Percentiles rank a stretch among this genome's conserved stretches.
Conservation (phyloP, 176 grass and related monocot genomes). For the Oryza meridionalis region DNA sequence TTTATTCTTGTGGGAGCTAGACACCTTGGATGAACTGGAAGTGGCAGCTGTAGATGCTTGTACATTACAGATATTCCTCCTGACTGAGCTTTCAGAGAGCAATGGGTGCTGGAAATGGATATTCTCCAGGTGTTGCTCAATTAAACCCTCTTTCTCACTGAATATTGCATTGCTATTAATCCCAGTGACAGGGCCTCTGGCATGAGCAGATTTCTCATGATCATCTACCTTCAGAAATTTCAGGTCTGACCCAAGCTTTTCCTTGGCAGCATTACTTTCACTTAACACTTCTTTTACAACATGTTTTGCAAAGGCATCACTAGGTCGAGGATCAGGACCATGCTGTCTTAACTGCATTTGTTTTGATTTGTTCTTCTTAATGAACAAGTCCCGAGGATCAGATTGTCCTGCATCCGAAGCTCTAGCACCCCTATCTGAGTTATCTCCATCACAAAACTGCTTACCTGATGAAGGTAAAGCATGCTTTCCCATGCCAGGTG, state of each 20-base stretch:
- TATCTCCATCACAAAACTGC: conserved; percentile 35
- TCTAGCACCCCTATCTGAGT: conserved; percentile 40
- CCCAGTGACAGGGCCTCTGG: conserved; percentile 28
- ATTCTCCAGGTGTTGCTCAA: conserved; percentile 38
- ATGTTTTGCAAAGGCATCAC: conserved; percentile 21
- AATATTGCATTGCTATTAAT: conserved; percentile 19
- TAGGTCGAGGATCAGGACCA: conserved; percentile 31
- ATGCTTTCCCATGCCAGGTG: conserved; percentile 37
- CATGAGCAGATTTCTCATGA: conserved; percentile 24
- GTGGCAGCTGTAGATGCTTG: conserved; percentile 50
- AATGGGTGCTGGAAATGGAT: conserved; percentile 30
- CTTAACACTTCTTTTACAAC: conserved; percentile 43
- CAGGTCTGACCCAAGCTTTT: conserved; percentile 41
- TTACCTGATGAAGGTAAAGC: conserved; percentile 49
- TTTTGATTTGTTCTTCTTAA: conserved; percentile 60
- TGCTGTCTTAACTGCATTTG: conserved; percentile 31
- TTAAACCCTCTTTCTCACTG: conserved; percentile 49
- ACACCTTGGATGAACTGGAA: conserved; percentile 71
- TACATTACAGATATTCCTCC: conserved; percentile 36
- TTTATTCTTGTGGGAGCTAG: conserved; percentile 65
- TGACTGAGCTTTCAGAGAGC: conserved; percentile 43
- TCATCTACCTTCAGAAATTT: conserved; percentile 44
- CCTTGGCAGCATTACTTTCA: conserved; percentile 51
- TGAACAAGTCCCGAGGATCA: conserved; percentile 32
- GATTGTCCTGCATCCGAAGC: conserved; percentile 41